Conservation (phyloP, 768 basidiomycete species). For the Lentinus tigrinus region DNA sequence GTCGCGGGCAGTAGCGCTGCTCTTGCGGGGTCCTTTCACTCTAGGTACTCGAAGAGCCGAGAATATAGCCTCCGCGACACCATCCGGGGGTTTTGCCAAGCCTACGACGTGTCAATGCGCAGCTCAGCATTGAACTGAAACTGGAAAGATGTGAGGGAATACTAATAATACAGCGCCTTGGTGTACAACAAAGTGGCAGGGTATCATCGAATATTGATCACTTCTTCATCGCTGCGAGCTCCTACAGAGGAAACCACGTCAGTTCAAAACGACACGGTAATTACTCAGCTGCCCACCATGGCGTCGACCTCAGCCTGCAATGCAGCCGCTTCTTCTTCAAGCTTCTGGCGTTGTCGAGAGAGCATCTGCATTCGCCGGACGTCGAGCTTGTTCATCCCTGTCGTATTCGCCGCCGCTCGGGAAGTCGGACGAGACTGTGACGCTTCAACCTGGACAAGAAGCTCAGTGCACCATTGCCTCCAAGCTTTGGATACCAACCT, state of each 20-base stretch:
- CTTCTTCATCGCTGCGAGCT: conserved; percentile 26
- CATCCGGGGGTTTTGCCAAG: no score
- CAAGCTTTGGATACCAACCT: conserved; percentile 42
- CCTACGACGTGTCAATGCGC: no score
- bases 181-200: no score
- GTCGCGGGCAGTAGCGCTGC: no score
- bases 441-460: conserved; percentile 54
- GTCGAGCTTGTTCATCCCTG: conserved; percentile 62
- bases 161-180: no score
- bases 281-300: conserved; percentile 39
- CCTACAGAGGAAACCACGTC: conserved; percentile 1
- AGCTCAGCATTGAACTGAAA: no score
- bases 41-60: no score
- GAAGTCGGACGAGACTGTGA: conserved; percentile 40
- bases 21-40: no score
- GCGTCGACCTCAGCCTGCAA: conserved; percentile 63
- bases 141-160: no score
- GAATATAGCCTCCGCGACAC: no score
- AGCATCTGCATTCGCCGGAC: conserved; percentile 63
- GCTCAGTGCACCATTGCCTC: background rate
- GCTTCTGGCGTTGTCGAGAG: conserved; percentile 60
- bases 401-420: conserved; percentile 45
- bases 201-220: background rate
- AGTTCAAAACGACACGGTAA: background rate
- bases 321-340: conserved; percentile 60